These are phyloP conservation scores for Dryadomyces quercivorus DNA, from an alignment of 2,329 filamentous ascomycete species.

Conservation along the genomic window DNA sequence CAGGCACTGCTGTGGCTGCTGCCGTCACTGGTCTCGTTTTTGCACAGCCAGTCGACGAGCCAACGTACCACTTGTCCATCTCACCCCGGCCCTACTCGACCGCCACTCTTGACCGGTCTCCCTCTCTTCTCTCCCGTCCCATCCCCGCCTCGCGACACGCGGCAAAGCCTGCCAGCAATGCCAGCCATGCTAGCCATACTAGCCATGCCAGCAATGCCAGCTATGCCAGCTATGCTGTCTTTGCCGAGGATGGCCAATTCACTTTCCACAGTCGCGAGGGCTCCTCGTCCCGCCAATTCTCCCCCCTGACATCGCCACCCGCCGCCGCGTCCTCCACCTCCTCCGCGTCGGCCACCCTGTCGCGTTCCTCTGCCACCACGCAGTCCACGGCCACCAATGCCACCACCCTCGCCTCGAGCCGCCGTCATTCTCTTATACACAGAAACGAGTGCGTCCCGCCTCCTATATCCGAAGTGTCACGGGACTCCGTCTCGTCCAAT, in stretches of 20 bases:
- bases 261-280: no score
- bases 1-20: constrained; percentile 48
- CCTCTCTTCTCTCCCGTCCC: constrained; percentile 3
- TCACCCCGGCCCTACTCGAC: constrained; percentile 1
- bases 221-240: constrained; percentile 18
- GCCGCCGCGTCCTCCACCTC: constrained; percentile 14
- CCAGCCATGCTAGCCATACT: constrained; percentile 19
- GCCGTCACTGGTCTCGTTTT: constrained; percentile 47
- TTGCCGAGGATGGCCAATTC: constrained; percentile 14
- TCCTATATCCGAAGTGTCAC: constrained; percentile 29
- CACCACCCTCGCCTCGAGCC: constrained; percentile 17
- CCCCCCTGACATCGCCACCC: constrained; percentile 14
- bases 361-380: constrained; percentile 20
- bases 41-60: constrained; percentile 37
- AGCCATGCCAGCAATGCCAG: no score
- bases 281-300: neutral
- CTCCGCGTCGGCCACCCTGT: constrained; percentile 16
- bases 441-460: constrained; percentile 24
- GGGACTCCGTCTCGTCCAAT: constrained; percentile 48
- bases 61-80: constrained; percentile 16
- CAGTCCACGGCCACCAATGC: constrained; percentile 28
- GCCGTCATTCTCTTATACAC: constrained; percentile 31
- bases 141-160: constrained; percentile 27
- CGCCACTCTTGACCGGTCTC: neutral
- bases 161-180: constrained; percentile 26